Base-by-base conservation (phyloP, 805 yeast species). In the Kuraishia hungarica region DNA sequence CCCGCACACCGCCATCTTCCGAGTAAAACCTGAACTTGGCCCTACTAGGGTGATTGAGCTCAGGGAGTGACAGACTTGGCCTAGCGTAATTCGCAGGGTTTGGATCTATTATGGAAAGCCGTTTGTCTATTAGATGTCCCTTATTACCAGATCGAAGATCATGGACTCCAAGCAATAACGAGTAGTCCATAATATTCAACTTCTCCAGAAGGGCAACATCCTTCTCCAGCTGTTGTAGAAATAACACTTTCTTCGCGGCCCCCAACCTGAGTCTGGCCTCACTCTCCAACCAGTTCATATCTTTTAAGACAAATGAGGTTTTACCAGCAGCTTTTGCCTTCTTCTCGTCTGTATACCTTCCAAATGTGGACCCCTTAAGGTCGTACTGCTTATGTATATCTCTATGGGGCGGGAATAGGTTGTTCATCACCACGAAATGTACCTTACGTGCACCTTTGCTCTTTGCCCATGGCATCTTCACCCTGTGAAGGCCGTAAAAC, bases 351-450 rank as follows among this genome's bases (percentile, higher is more conserved):
- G 86, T 90, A 59, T 69, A 72, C 61, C 96, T 77, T 2, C 97
- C 97, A 75, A 87, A 78, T 0, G 96, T 82, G 0, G 97, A 90
- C 1, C 99, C 99, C 67, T 94, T 94, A 67, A 94, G 78, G 67
- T 94, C 99, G 69, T 82, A 94, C 48, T 91, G 88, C 48, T 80
- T 72, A 67, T 91, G 96, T 55, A 93, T 84, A 59, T 88, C 94
- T 52, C 91, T 77, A 64, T 89, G 89, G 6, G 97, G 96, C 0
- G 99, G 98, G 71, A 96, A 94, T 52, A 94, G 77, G 65, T 94
- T 94, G 74, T 94, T 94, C 99, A 94, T 94, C 39, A 94, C 97
- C 54, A 94, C 77, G 62, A 94, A 93, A 70, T 94, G 96, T 47
- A 94, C 89, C 66, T 89, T 92, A 54, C 91, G 78, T 48, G 72